These are phyloP conservation scores for Xylaria sp. DNA, from an alignment of 2,329 filamentous ascomycete species.

Conservation along the genomic window DNA sequence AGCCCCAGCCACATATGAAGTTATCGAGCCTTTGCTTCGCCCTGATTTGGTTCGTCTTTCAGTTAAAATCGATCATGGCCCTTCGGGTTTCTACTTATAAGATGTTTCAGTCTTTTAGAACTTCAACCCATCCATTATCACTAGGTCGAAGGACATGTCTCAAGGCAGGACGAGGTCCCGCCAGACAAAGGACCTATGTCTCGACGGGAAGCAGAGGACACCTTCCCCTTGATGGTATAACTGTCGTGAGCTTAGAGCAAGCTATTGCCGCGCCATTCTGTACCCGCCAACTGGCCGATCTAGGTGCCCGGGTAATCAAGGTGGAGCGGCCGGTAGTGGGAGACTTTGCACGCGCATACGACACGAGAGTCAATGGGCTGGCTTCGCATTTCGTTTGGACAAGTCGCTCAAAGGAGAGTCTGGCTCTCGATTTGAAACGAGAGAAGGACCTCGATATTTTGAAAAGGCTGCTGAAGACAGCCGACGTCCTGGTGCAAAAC, in stretches of 20 bases:
- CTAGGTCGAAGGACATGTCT: not conserved
- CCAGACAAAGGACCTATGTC: slow-evolving; percentile 12
- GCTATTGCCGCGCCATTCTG: slow-evolving; percentile 66
- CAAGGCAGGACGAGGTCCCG: not conserved
- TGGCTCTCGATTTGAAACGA: slow-evolving; percentile 62
- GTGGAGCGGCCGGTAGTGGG: slow-evolving; percentile 62
- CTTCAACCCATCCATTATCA: not conserved
- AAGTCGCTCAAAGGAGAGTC: slow-evolving; percentile 64
- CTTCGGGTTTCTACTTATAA: not conserved
- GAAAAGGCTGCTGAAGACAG: slow-evolving; percentile 56
- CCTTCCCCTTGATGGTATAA: slow-evolving; percentile 57
- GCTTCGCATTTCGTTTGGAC: slow-evolving; percentile 67
- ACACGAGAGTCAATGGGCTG: slow-evolving; percentile 60
- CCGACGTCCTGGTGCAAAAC: slow-evolving; percentile 66
- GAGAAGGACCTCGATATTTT: slow-evolving; percentile 56
- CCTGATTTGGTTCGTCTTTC: not conserved
- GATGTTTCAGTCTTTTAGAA: not conserved
- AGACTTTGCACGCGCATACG: slow-evolving; percentile 64
- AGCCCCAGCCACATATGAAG: not conserved
- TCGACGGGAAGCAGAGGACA: slow-evolving; percentile 5
- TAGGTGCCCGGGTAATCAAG: slow-evolving; percentile 66
- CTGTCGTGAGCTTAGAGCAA: slow-evolving; percentile 64
- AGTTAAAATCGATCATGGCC: slow-evolving; percentile 5
- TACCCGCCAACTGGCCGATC: slow-evolving; percentile 64
- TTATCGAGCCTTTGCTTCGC: not conserved